Conservation (phyloP, 495 filamentous ascomycete species). For the Aspergillus panamensis region DNA sequence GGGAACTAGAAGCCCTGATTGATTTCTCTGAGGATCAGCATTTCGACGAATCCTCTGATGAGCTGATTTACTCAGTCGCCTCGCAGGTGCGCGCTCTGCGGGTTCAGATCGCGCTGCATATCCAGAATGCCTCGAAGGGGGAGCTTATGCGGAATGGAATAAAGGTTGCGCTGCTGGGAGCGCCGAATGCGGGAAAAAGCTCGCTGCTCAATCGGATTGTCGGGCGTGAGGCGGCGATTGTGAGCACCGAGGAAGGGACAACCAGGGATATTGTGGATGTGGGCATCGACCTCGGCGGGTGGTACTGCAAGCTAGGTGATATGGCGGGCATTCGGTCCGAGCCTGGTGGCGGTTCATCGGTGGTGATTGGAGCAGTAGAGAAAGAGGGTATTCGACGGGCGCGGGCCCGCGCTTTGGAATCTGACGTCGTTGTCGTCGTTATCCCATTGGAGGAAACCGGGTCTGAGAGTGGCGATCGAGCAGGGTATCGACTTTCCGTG, state of each 20-base stretch:
- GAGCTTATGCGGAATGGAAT: constrained; percentile 87
- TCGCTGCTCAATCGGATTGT: constrained; percentile 87
- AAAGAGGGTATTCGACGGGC: constrained; percentile 88
- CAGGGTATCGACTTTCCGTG: constrained; percentile 35
- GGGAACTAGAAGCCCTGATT: constrained; percentile 91
- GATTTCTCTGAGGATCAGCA: constrained; percentile 97
- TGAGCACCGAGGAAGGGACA: constrained; percentile 85
- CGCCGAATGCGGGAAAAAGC: constrained; percentile 95
- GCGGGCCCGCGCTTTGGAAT: constrained; percentile 71
- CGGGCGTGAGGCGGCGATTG: constrained; percentile 92
- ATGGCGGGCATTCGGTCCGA: constrained; percentile 73
- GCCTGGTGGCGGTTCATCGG: constrained; percentile 25
- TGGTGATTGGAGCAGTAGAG: constrained; percentile 69
- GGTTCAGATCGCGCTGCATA: constrained; percentile 60
- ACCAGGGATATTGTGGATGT: constrained; percentile 94
- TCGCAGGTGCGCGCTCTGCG: constrained; percentile 57
- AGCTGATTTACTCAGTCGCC: constrained; percentile 66
- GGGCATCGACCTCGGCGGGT: constrained; percentile 84
- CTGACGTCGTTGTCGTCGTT: constrained; percentile 83
- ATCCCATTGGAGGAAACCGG: constrained; percentile 57
- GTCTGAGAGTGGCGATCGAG: constrained; percentile 20
- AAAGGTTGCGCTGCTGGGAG: constrained; percentile 77
- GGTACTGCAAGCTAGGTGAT: constrained; percentile 83
- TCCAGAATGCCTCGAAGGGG: constrained; percentile 72
- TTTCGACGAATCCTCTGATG: constrained; percentile 81